These are phyloP conservation scores for Rhododendron ovatum DNA, from an alignment of 148 eudicot species.

Conservation along the genomic window DNA sequence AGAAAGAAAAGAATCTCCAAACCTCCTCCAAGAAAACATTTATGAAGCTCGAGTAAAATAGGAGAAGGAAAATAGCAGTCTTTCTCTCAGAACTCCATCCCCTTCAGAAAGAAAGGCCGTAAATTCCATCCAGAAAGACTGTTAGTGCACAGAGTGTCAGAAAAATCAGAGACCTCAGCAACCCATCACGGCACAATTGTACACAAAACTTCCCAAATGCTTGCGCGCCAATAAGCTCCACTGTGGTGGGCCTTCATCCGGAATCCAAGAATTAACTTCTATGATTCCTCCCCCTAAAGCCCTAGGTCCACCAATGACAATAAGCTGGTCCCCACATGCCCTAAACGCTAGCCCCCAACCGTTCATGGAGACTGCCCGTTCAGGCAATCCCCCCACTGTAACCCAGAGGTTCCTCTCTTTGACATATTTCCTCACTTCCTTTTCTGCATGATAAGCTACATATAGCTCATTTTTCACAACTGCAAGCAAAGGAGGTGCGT, in stretches of 20 bases:
- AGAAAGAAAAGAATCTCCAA: conserved; percentile 17
- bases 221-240: conserved; percentile 30
- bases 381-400: conserved; percentile 29
- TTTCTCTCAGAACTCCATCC: neutral
- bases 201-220: conserved; percentile 32
- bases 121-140: neutral
- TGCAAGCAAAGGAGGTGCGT: conserved; percentile 37
- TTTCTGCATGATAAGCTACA: conserved; percentile 30
- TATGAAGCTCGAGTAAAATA: conserved; percentile 10
- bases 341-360: conserved; percentile 44
- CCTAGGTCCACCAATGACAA: conserved; percentile 42
- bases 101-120: conserved; percentile 3
- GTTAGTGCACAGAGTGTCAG: neutral
- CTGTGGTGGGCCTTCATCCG: conserved; percentile 28
- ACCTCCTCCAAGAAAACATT: conserved; percentile 10
- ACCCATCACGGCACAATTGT: conserved; percentile 48
- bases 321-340: conserved; percentile 36
- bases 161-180: conserved; percentile 22
- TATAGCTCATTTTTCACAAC: conserved; percentile 35
- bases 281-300: conserved; percentile 18
- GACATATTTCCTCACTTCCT: conserved; percentile 32
- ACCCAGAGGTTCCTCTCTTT: conserved; percentile 20
- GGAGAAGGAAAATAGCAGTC: neutral
- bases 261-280: conserved; percentile 32
- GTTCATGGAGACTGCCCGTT: conserved; percentile 31